phyloP scores from a whole-genome alignment of 495 filamentous ascomycete species.

The Penicillium soppii region DNA sequence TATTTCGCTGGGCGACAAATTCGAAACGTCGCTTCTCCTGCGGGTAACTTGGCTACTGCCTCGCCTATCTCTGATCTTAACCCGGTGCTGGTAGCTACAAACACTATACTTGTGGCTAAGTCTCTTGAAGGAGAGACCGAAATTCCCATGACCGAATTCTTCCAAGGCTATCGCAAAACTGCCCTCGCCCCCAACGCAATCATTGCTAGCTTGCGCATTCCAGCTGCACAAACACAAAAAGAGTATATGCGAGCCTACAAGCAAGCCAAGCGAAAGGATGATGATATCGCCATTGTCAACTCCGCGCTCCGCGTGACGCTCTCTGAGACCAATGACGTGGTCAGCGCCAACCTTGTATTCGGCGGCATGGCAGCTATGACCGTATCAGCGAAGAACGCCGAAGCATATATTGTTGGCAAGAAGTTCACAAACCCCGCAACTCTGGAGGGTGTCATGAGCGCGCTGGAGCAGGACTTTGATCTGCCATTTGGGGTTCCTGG shows the following conservation, averaged over 20 bases:
- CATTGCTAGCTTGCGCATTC: conserved; percentile 83
- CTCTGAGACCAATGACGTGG: conserved; percentile 61
- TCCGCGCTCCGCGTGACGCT: conserved; percentile 72
- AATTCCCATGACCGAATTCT: conserved; percentile 90
- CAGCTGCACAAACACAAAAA: conserved; percentile 57
- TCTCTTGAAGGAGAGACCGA: conserved; percentile 66
- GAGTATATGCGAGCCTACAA: conserved; percentile 73
- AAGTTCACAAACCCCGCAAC: conserved; percentile 76
- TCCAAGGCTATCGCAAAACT: conserved; percentile 86
- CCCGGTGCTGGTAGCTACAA: conserved; percentile 87
- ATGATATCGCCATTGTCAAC: conserved; percentile 96
- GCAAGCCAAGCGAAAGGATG: conserved; percentile 92
- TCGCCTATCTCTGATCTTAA: conserved; percentile 97
- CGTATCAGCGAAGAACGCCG: conserved; percentile 74
- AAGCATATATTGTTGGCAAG: conserved; percentile 69
- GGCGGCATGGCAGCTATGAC: conserved; percentile 91
- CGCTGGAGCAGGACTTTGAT: conserved; percentile 83
- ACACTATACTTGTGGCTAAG: conserved; percentile 77
- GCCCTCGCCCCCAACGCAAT: conserved; percentile 79
- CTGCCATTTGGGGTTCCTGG: conserved; percentile 84
- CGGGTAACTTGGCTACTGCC: conserved; percentile 91
- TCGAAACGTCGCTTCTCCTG: conserved; percentile 92
- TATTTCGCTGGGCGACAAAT: conserved; percentile 98
- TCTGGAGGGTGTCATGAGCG: conserved; percentile 83
- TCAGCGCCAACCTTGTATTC: conserved; percentile 74